Conservation (phyloP, 345 rosid genomes). For the Gossypium mustelinum region DNA sequence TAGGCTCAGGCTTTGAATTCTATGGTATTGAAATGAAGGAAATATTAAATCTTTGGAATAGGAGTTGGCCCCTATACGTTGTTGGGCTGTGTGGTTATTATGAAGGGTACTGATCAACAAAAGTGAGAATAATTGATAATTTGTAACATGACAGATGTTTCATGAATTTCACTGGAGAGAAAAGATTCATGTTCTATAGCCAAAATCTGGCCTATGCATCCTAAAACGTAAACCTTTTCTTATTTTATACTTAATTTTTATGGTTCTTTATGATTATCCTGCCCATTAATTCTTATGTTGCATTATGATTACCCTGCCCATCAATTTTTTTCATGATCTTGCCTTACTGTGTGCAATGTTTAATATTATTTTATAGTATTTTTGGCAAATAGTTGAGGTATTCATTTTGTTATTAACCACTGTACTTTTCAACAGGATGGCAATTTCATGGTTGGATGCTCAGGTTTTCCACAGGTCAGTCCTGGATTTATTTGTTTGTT, state of each 20-base stretch:
- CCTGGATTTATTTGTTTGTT: neutral
- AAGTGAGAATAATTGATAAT: neutral
- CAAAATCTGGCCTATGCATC: neutral
- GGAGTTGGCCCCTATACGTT: neutral
- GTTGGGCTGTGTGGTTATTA: neutral
- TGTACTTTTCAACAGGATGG: conserved; percentile 58
- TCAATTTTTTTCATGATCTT: conserved; percentile 1
- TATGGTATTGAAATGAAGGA: neutral
- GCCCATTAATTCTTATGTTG: neutral
- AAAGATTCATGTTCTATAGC: neutral
- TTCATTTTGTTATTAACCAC: conserved; percentile 15
- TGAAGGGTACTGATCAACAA: neutral
- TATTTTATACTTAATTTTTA: neutral
- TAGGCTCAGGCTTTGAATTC: neutral
- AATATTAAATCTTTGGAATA: neutral
- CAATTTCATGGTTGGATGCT: conserved; percentile 94
- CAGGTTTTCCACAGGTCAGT: conserved; percentile 77
- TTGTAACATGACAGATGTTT: neutral
- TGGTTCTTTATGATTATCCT: neutral
- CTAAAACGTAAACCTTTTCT: neutral
- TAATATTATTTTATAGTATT: neutral
- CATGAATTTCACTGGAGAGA: neutral
- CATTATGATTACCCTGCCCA: neutral
- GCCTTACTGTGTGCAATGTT: neutral
- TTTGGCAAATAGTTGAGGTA: conserved; percentile 10